A percentile compares a stretch with the other conserved stretches of the same genome.
Evolutionary conservation across 2,329 filamentous ascomycete species (phyloP).

Genomic region (Neofusicoccum umdonicola): DNA sequence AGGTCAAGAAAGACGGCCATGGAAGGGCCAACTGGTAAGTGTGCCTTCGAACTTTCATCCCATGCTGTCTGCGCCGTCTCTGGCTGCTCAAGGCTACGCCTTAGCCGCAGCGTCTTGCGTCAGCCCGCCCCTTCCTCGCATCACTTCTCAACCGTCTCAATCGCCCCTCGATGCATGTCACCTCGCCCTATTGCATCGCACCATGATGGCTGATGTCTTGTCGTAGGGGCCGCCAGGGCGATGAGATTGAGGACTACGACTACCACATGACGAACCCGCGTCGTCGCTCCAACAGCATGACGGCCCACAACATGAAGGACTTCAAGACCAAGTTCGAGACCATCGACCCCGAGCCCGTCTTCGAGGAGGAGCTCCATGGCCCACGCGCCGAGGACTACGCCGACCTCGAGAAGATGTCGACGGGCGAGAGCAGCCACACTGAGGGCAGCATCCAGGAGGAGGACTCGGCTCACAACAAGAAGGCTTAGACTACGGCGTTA

Average conservation of each 20-base stretch:
- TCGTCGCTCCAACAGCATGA: constrained; percentile 84
- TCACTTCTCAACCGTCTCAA: background rate
- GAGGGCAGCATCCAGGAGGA: constrained; percentile 62
- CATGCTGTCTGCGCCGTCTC: background rate
- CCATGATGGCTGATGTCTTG: constrained; percentile 21
- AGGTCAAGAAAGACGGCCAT: constrained; percentile 93
- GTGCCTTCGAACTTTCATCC: background rate
- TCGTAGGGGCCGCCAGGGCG: constrained; percentile 74
- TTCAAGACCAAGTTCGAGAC: constrained; percentile 98
- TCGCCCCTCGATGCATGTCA: background rate
- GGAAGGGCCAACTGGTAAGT: constrained; percentile 92
- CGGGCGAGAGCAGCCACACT: constrained; percentile 45
- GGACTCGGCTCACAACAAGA: constrained; percentile 28
- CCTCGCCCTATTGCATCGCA: background rate
- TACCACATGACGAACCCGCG: constrained; percentile 85
- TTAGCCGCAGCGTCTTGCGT: background rate
- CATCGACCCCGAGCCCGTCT: constrained; percentile 84
- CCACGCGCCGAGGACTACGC: constrained; percentile 57
- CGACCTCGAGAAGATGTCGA: constrained; percentile 50
- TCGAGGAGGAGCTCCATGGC: constrained; percentile 82
- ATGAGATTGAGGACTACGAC: constrained; percentile 78
- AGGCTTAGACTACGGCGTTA: background rate
- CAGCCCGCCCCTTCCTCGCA: background rate
- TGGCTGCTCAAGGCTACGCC: background rate
- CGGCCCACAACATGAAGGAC: constrained; percentile 66